These are phyloP conservation scores for Penicillium sp. DNA, from an alignment of 2,329 filamentous ascomycete species.

Conservation along the genomic window DNA sequence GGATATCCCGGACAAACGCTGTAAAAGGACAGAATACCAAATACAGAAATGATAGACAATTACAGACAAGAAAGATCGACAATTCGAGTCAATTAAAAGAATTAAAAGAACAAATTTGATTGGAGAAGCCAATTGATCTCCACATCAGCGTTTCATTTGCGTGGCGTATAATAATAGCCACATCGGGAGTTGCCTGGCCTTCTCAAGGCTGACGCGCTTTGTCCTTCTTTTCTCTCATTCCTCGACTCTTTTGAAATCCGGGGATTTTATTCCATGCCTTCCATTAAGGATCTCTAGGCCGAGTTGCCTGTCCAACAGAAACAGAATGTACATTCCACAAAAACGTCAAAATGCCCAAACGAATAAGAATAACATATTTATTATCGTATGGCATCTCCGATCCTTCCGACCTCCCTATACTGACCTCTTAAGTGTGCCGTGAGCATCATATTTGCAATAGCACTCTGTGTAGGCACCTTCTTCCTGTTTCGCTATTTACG, in stretches of 20 bases:
- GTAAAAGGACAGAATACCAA: neutral
- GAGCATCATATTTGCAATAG: conserved; percentile 31
- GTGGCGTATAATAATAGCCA: conserved; percentile 17
- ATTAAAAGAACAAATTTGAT: neutral
- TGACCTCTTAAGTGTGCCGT: conserved; percentile 28
- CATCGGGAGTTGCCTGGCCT: neutral
- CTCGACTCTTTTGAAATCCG: conserved; percentile 10
- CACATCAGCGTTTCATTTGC: conserved; percentile 2
- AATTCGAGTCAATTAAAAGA: neutral
- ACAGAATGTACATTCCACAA: conserved; percentile 24
- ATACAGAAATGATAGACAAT: neutral
- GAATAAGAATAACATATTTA: conserved; percentile 26
- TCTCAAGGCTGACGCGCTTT: conserved; percentile 10
- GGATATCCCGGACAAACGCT: neutral
- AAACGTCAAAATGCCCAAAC: conserved; percentile 15
- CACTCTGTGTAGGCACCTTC: conserved; percentile 32
- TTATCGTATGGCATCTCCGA: conserved; percentile 28
- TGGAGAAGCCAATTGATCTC: conserved; percentile 2
- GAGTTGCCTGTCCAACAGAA: conserved; percentile 12
- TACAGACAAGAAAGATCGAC: neutral
- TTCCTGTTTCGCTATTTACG: conserved; percentile 45
- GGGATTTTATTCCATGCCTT: conserved; percentile 19
- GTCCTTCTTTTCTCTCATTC: conserved; percentile 4
- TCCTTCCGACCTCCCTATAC: neutral
- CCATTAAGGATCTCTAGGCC: conserved; percentile 14